Evolutionary conservation across 148 eudicot species (phyloP), one percentile per base, ranked within the genome.

Genomic region (Camellia lanceoleosa): DNA sequence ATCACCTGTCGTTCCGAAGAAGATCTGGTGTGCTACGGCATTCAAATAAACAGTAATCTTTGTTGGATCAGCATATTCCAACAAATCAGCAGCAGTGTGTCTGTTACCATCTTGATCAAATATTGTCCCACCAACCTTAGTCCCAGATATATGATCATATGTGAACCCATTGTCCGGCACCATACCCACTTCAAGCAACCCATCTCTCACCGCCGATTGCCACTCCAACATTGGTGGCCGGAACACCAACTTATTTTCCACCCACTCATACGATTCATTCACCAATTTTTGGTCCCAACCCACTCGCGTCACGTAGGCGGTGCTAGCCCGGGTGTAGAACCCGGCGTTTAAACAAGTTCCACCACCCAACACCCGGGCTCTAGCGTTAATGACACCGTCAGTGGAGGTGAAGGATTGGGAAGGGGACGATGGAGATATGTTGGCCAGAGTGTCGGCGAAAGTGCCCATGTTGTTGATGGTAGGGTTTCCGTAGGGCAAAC

Each of bases 1-100:
- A 59, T 81, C 74, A 88, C 97, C 94, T 83, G 47, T 79, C 7
- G 43, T 69, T 68, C 7, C 68, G 81, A 94, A 87, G 64, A 90
- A 46, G 81, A 93, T 89, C 41, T 80, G 85, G 7, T 90, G 91
- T 63, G 85, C 98, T 0, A 88, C 81, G 0, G 97, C 98, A 75
- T 90, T 84, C 66, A 95, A 80, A 70, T 87, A 87, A 19, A 95
- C 89, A 11, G 82, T 83, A 43, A 90, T 85, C 62, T 62, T 87
- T 3, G 18, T 60, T 2, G 92, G 91, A 86, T 93, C 86, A 1
- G 97, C 98, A 60, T 87, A 90, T 85, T 90, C 92, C 11, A 95
- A 78, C 78, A 95, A 83, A 72, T 95, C 97, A 47, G 97, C 98
- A 69, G 97, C 94, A 44, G 97, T 91, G 80, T 95, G 98, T 23